Evolutionary conservation across 1,139 yeast genomes (phyloP).

Genomic region (Blastobotrys proliferans): DNA sequence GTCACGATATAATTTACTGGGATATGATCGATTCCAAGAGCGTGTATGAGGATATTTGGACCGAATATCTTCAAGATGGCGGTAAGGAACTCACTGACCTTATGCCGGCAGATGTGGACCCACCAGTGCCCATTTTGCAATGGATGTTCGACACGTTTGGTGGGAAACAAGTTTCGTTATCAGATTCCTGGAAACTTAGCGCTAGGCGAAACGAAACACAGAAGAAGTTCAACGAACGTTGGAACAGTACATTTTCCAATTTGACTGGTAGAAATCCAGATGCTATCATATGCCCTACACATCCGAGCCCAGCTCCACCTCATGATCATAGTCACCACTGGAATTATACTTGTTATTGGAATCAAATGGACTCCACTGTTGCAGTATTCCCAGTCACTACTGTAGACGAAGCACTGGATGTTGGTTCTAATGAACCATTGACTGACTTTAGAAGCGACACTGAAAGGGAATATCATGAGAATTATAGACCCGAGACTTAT

Average conservation of each 20-base stretch:
- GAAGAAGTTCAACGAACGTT: conserved; percentile 4
- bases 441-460: conserved; percentile 1
- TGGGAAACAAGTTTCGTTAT: background rate
- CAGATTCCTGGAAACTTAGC: conserved; percentile 1
- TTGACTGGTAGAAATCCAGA: conserved; percentile 31
- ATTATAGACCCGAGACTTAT: conserved; percentile 1
- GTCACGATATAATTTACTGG: conserved; percentile 44
- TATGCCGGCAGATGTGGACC: conserved; percentile 1
- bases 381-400: conserved; percentile 46
- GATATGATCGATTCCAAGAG: conserved; percentile 29
- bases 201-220: background rate
- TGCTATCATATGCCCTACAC: conserved; percentile 37
- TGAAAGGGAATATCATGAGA: conserved; percentile 1
- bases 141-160: conserved; percentile 1
- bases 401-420: conserved; percentile 40
- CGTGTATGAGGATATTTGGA: background rate
- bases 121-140: conserved; percentile 2
- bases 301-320: conserved; percentile 25
- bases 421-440: background rate
- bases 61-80: conserved; percentile 1
- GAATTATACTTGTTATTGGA: conserved; percentile 43
- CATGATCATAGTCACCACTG: conserved; percentile 19
- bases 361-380: conserved; percentile 45
- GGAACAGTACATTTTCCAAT: conserved; percentile 7
- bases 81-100: conserved; percentile 3